Percentiles rank a stretch among this genome's conserved stretches.
Evolutionary conservation across 1,284 basidiomycete genomes (phyloP).

Genomic region (Cystobasidiaceae sp.): DNA sequence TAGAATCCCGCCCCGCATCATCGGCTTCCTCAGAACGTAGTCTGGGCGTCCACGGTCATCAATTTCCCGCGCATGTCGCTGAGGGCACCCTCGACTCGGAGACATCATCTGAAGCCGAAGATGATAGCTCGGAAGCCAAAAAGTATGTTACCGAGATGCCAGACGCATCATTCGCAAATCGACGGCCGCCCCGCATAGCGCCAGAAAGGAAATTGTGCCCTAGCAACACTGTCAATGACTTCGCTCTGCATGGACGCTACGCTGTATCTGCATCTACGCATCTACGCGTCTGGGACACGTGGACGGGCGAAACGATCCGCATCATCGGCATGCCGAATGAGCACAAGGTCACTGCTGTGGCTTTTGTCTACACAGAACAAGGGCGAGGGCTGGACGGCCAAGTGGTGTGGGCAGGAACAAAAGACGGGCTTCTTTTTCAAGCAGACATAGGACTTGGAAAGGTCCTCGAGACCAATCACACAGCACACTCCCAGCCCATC

Average conservation of each 20-base stretch:
- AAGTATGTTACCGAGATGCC: conserved; percentile 59
- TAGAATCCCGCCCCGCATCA: background rate
- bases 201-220: conserved; percentile 41
- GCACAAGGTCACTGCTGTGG: conserved; percentile 65
- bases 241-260: conserved; percentile 34
- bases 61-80: background rate
- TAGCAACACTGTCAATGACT: conserved; percentile 30
- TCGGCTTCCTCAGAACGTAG: background rate
- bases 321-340: conserved; percentile 44
- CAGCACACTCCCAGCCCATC: conserved; percentile 62
- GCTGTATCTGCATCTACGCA: conserved; percentile 36
- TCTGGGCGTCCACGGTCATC: background rate
- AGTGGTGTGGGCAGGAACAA: conserved; percentile 73
- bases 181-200: conserved; percentile 60
- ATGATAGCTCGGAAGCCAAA: conserved; percentile 27
- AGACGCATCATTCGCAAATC: conserved; percentile 72
- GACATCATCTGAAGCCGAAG: conserved; percentile 33
- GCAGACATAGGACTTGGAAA: conserved; percentile 62
- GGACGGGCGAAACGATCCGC: conserved; percentile 54
- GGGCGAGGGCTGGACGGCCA: conserved; percentile 35
- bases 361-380: conserved; percentile 61
- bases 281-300: conserved; percentile 37
- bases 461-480: conserved; percentile 57
- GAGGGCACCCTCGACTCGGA: conserved; percentile 6
- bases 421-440: conserved; percentile 79